Conservation (phyloP, 495 filamentous ascomycete species). For the Penicilliopsis zonata region DNA sequence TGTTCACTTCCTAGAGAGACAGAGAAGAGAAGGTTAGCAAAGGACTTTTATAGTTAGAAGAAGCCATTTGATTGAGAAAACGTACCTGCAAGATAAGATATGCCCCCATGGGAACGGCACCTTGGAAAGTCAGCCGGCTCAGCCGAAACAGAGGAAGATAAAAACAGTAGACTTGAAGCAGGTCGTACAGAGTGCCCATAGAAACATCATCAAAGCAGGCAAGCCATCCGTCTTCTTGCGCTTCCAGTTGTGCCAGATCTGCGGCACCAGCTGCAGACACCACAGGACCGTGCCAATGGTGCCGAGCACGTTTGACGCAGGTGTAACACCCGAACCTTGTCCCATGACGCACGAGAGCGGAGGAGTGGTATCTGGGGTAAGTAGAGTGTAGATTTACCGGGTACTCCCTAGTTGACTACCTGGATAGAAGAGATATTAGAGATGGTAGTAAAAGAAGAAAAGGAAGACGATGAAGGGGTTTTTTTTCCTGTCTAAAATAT, state of each 20-base stretch:
- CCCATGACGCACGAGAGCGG: too few relatives aligned
- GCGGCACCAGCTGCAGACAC: slow-evolving; percentile 41
- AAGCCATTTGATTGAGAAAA: slow-evolving; percentile 1
- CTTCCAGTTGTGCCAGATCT: slow-evolving; percentile 62
- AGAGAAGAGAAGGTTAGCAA: not conserved
- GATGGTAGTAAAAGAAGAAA: too few relatives aligned
- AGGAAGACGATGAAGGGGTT: too few relatives aligned
- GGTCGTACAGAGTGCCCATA: slow-evolving; percentile 55
- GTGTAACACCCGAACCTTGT: slow-evolving; percentile 21
- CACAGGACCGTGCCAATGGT: slow-evolving; percentile 44
- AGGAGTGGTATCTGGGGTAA: too few relatives aligned
- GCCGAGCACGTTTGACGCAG: slow-evolving; percentile 40
- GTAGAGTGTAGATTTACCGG: too few relatives aligned
- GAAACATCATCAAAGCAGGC: slow-evolving; percentile 60
- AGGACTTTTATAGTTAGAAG: too few relatives aligned
- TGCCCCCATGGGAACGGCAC: slow-evolving; percentile 40
- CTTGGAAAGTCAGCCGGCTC: too few relatives aligned
- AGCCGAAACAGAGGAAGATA: too few relatives aligned
- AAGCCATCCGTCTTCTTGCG: slow-evolving; percentile 62
- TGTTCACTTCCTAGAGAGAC: slow-evolving; percentile 50
- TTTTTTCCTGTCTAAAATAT: too few relatives aligned
- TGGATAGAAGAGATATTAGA: too few relatives aligned
- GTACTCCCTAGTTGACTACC: too few relatives aligned
- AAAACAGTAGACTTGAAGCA: not conserved
- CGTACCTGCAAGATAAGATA: slow-evolving; percentile 39